Conservation (phyloP, 345 rosid species). For the Citrus inodora region DNA sequence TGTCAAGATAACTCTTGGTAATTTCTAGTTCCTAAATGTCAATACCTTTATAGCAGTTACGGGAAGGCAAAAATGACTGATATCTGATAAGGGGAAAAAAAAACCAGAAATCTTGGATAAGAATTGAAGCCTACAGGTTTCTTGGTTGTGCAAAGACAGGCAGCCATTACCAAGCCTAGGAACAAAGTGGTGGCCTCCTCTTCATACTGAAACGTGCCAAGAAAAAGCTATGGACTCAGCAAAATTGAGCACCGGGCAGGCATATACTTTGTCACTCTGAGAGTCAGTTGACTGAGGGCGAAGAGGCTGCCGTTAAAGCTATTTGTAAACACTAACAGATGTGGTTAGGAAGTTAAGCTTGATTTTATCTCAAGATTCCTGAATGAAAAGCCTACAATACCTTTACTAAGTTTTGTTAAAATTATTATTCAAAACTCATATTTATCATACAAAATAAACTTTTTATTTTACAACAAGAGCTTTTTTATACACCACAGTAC, state of each 20-base stretch:
- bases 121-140: constrained; percentile 45
- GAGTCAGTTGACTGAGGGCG: constrained; percentile 45
- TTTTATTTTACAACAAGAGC: no score
- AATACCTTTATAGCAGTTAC: neutral
- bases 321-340: no score
- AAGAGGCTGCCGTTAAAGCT: constrained; percentile 13
- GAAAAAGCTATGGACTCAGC: constrained; percentile 48
- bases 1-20: neutral
- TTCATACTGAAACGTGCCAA: constrained; percentile 50
- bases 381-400: no score
- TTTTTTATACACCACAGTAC: no score
- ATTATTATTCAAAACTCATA: no score
- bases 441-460: no score
- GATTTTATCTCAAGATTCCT: no score
- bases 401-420: no score
- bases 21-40: neutral
- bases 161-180: constrained; percentile 46
- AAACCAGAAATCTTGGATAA: constrained; percentile 10
- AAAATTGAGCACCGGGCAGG: constrained; percentile 49
- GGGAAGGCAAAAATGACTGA: neutral
- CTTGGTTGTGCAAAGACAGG: constrained; percentile 40
- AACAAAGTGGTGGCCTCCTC: constrained; percentile 54
- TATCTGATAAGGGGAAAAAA: neutral
- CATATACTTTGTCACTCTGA: constrained; percentile 43
- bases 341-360: no score